Evolutionary conservation across 163 green algal genomes (phyloP), one percentile per base, ranked within the genome.

Genomic region (Scenedesmus sp.): DNA sequence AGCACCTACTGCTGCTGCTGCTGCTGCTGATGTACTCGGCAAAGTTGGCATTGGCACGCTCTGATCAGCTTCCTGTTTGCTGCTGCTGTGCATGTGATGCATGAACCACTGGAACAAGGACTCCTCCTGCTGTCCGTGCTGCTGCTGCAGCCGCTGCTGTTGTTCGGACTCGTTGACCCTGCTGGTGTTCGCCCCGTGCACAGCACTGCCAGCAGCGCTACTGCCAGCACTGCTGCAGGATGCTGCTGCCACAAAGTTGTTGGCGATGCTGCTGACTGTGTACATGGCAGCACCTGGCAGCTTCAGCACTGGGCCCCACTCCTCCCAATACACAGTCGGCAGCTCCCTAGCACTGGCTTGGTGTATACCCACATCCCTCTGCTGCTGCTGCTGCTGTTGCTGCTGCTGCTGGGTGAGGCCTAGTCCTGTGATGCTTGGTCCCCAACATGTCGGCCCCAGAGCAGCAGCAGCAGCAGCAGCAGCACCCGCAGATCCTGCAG

Each of bases 341-440:
- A 88, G 10, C 4, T 79, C 20, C 60, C 5, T 26, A 79, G 26
- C n/a, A 23, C 0, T 59, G 15, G 20, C 20, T 23, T 2, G 55
- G 20, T 1, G 56, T 1, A 23, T 26, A 3, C 3, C 2, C 54
- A 52, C 54, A 59, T 84, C 16, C 86, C 34, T 66, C 66, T 85
- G 86, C 86, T 85, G 86, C 67, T 84, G 86, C 67, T 57, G 86
- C 66, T 85, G 86, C 86, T 85, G 86, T 54, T 84, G 86, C 67
- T 76, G 86, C 67, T 76, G 86, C 52, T 56, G 59, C 20, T 34
- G 84, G 12, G 8, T 79, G 66, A 15, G 55, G 23, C 34, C 57
- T 3, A 16, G 73, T 1, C 9, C 84, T 88, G 84, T n/a, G 7
- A 88, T 26, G 6, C 20, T 56, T 15, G 82, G 16, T 4, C 55